Evolutionary conservation across 2,329 filamentous ascomycete species (phyloP), one percentile per base, ranked within the genome.

Genomic region (Aureobasidium pullulans): DNA sequence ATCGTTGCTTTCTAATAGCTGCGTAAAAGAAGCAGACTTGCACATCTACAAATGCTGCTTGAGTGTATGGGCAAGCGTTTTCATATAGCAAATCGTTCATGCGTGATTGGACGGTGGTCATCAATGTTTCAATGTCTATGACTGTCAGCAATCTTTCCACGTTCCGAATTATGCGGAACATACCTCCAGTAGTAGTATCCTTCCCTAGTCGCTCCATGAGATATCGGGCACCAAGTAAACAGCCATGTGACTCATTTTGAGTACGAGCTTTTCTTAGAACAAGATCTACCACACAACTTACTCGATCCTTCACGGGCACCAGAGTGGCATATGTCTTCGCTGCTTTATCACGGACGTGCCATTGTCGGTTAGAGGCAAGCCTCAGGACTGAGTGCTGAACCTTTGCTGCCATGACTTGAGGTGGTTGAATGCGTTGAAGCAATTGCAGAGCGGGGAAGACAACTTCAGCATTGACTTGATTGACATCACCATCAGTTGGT

Each of bases 381-480:
- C 76, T 77, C 6, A 80, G 71, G 7, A 93, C 83, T 48, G 82
- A 77, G 3, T 71, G 66, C 64, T 82, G 79, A 5, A 91, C 80
- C 48, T 81, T 77, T 1, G 77, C 73, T 1, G 80, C 76, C 60
- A 82, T 73, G 2, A 77, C 69, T 28, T 81, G 77, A 0, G 88
- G 88, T 0, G 89, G 84, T 0, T 84, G 83, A 10, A 86, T 86
- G 56, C 89, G 82, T 50, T 88, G 84, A 52, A 94, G 80, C 37
- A 95, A 88, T 65, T 93, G 88, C n/a, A 95, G 75, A 0, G 88
- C 89, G 0, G 90, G 89, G 67, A 94, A 93, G 2, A 93, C 87
- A n/a, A 49, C 54, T 11, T 58, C 54, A 10, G 54, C 36, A n/a
- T 58, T 58, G 15, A 72, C 73, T 15, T 64, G 62, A 10, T 64